Percentiles rank a stretch among this genome's conserved stretches.
Evolutionary conservation across 441 rosid genomes (phyloP).

Genomic region (Populus tomentosa): DNA sequence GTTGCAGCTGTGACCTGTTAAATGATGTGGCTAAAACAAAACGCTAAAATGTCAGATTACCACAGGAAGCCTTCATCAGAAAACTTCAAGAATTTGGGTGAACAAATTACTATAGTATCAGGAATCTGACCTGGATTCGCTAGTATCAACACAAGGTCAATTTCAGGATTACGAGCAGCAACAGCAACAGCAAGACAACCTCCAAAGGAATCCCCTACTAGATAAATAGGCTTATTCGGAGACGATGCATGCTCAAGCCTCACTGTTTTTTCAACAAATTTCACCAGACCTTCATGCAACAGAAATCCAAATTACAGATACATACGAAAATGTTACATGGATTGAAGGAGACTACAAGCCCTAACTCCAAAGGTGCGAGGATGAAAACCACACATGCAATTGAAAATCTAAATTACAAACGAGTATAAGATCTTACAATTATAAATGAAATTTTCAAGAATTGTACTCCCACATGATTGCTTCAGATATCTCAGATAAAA

Average conservation of each 20-base stretch:
- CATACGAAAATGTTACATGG: not conserved
- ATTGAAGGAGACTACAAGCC: not conserved
- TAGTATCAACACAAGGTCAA: conserved; percentile 57
- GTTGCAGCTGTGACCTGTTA: conserved; percentile 64
- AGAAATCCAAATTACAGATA: not conserved
- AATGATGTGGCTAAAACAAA: conserved; percentile 59
- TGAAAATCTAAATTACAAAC: too few species aligned
- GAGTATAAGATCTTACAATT: not conserved
- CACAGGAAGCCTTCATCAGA: not conserved
- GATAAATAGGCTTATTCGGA: conserved; percentile 62
- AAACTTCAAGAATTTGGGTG: not conserved
- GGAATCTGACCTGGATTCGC: conserved; percentile 58
- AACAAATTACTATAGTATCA: conserved; percentile 1
- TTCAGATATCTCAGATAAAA: not conserved
- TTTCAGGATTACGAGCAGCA: not conserved
- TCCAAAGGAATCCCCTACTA: conserved; percentile 72
- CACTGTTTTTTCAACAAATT: conserved; percentile 42
- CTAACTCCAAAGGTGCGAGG: not conserved
- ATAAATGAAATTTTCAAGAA: not conserved
- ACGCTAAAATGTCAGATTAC: conserved; percentile 16
- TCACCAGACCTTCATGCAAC: conserved; percentile 45
- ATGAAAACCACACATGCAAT: not conserved
- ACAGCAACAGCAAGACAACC: conserved; percentile 65
- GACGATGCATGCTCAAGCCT: conserved; percentile 26
- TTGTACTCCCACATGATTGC: not conserved